A percentile compares a stretch with the other conserved stretches of the same genome.
Evolutionary conservation across 2,329 filamentous ascomycete species (phyloP).

Genomic region (Ploettnerulaceae sp.): DNA sequence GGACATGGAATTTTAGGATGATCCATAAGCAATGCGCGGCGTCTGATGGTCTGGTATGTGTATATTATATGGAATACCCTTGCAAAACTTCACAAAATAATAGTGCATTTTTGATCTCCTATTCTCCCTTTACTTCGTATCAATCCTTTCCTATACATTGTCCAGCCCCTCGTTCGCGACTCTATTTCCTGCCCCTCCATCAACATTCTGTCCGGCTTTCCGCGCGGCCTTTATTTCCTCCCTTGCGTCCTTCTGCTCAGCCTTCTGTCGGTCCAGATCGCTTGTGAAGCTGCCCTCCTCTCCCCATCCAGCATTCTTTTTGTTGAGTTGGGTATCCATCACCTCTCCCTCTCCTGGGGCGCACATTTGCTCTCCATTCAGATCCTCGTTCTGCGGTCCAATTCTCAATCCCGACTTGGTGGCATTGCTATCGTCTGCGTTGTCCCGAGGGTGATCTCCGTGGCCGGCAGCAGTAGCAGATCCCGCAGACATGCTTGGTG

Average conservation of each 20-base stretch:
- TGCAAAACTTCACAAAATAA: background rate
- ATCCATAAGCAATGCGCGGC: constrained; percentile 30
- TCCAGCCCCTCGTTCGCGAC: constrained; percentile 29
- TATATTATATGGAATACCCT: constrained; percentile 17
- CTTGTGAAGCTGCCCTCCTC: constrained; percentile 30
- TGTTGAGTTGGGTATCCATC: constrained; percentile 32
- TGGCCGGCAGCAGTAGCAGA: constrained; percentile 32
- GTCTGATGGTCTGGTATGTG: constrained; percentile 24
- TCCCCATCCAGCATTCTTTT: constrained; percentile 33
- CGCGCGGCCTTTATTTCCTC: constrained; percentile 29
- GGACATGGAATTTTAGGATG: constrained; percentile 30
- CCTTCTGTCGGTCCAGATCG: constrained; percentile 32
- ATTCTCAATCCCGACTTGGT: constrained; percentile 23
- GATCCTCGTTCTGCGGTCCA: constrained; percentile 31
- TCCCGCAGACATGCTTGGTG: constrained; percentile 26
- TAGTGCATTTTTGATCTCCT: background rate
- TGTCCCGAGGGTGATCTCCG: constrained; percentile 30
- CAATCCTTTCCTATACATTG: constrained; percentile 20
- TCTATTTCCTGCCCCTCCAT: constrained; percentile 30
- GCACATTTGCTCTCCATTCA: constrained; percentile 33
- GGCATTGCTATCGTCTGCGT: constrained; percentile 30
- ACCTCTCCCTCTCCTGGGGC: constrained; percentile 31
- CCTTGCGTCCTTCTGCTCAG: constrained; percentile 31
- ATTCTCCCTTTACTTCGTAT: background rate
- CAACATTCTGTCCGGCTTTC: constrained; percentile 26